A percentile compares a stretch with the other conserved stretches of the same genome.
phyloP scores from a whole-genome alignment of 768 basidiomycete species.

The Naematelia encephala region DNA sequence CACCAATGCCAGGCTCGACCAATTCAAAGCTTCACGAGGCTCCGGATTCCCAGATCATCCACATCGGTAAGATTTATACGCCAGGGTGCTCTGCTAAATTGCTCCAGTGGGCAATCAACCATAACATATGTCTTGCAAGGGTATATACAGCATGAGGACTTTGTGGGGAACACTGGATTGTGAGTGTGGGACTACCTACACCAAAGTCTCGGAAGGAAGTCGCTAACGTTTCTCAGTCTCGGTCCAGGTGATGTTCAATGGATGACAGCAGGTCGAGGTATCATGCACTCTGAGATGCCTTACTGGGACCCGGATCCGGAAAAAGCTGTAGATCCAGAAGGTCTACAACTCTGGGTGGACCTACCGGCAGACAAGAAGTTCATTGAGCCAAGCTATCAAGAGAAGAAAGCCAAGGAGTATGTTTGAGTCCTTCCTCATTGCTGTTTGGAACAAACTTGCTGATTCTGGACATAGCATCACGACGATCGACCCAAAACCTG shows the following conservation, averaged over 20 bases:
- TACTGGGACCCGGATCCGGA: slow-evolving; percentile 60
- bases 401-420: slow-evolving; percentile 45
- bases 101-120: slow-evolving; percentile 47
- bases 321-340: slow-evolving; percentile 64
- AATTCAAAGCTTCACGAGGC: slow-evolving; percentile 61
- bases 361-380: slow-evolving; percentile 65
- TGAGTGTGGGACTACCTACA: slow-evolving; percentile 21
- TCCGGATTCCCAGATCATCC: slow-evolving; percentile 86
- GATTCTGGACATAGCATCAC: slow-evolving; percentile 55
- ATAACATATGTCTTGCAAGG: slow-evolving; percentile 83
- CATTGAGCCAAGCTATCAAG: slow-evolving; percentile 55
- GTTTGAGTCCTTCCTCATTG: slow-evolving; percentile 8
- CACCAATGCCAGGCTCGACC: slow-evolving; percentile 54
- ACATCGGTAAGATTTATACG: no score
- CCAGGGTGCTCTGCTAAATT: no score
- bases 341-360: slow-evolving; percentile 65
- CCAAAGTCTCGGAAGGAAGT: no score
- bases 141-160: slow-evolving; percentile 84
- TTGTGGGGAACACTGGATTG: slow-evolving; percentile 57
- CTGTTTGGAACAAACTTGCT: background rate
- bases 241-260: slow-evolving; percentile 82
- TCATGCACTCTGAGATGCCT: slow-evolving; percentile 64
- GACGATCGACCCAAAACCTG: slow-evolving; percentile 34
- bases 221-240: no score
- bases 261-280: slow-evolving; percentile 61